phyloP scores from a whole-genome alignment of 2,329 filamentous ascomycete species.

The Aspergillus spinulosporus region DNA sequence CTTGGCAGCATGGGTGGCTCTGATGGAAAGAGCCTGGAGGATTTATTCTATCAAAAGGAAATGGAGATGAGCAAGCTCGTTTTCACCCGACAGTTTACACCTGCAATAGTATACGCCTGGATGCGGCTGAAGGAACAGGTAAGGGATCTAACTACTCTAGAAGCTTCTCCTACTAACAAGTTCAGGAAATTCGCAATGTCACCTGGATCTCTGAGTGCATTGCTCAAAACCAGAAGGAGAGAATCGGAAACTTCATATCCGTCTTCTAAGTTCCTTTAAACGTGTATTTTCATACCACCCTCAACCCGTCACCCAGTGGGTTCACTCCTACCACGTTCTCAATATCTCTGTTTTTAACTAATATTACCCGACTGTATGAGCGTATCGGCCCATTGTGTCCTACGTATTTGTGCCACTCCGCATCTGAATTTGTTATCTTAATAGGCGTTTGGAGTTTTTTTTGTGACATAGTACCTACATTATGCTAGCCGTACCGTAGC shows the following conservation, averaged over 20 bases:
- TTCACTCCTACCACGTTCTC: neutral
- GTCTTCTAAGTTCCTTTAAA: constrained; percentile 66
- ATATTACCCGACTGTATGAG: constrained; percentile 37
- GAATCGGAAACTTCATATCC: constrained; percentile 98
- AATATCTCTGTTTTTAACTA: constrained; percentile 22
- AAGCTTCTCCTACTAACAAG: constrained; percentile 26
- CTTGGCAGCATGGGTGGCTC: constrained; percentile 75
- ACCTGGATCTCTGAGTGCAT: constrained; percentile 99
- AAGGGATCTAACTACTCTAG: constrained; percentile 33
- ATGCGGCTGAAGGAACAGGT: constrained; percentile 97
- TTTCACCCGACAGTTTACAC: constrained; percentile 95
- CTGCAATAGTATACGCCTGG: constrained; percentile 94
- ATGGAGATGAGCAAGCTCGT: constrained; percentile 97
- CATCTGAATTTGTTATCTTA: constrained; percentile 16
- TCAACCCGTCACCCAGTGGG: too few relatives aligned
- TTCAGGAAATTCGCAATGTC: constrained; percentile 96
- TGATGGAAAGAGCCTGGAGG: constrained; percentile 88
- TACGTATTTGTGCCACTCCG: constrained; percentile 23
- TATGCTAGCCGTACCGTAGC: constrained; percentile 14
- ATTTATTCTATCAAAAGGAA: constrained; percentile 98
- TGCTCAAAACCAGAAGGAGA: constrained; percentile 98
- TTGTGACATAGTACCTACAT: constrained; percentile 33
- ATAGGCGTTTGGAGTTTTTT: constrained; percentile 31
- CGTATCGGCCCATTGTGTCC: constrained; percentile 28
- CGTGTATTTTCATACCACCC: neutral